Percentiles rank a stretch among this genome's conserved stretches.
Evolutionary conservation across 2,329 filamentous ascomycete genomes (phyloP).

Genomic region (Aspergillus niger): DNA sequence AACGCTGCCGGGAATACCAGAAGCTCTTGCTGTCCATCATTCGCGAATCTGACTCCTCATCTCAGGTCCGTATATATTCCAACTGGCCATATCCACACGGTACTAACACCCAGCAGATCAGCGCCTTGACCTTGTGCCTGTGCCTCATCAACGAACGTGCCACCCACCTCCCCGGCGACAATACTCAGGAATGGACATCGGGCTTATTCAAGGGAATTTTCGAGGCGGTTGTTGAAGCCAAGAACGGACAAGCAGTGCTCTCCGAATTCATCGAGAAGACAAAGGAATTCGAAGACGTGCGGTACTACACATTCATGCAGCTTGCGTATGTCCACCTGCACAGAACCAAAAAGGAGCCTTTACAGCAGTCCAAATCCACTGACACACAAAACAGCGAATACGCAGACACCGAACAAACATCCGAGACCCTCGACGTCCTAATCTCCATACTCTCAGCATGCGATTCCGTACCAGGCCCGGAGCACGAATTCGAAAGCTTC

Average conservation of each 20-base stretch:
- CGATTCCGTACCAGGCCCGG: conserved; percentile 64
- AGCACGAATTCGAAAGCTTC: conserved; percentile 41
- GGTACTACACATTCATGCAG: conserved; percentile 77
- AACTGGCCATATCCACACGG: background rate
- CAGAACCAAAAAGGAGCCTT: background rate
- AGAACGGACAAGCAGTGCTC: conserved; percentile 61
- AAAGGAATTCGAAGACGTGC: conserved; percentile 78
- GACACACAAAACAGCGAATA: conserved; percentile 34
- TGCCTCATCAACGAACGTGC: conserved; percentile 79
- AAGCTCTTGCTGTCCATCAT: conserved; percentile 64
- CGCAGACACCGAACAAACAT: conserved; percentile 27
- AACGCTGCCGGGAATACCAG: conserved; percentile 72
- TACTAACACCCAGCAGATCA: conserved; percentile 51
- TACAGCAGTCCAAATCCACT: background rate
- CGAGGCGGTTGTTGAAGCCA: conserved; percentile 59
- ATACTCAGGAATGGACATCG: conserved; percentile 70
- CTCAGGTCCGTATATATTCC: conserved; percentile 37
- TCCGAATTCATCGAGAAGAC: conserved; percentile 75
- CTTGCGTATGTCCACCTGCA: conserved; percentile 62
- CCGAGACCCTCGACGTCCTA: conserved; percentile 37
- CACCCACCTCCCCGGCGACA: conserved; percentile 60
- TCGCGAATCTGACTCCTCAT: conserved; percentile 60
- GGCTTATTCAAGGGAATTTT: conserved; percentile 68
- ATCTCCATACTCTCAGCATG: conserved; percentile 51
- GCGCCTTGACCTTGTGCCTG: conserved; percentile 78